These are phyloP conservation scores for Clitocybe nebularis DNA, from an alignment of 1,284 basidiomycete genomes.

Conservation along the genomic window DNA sequence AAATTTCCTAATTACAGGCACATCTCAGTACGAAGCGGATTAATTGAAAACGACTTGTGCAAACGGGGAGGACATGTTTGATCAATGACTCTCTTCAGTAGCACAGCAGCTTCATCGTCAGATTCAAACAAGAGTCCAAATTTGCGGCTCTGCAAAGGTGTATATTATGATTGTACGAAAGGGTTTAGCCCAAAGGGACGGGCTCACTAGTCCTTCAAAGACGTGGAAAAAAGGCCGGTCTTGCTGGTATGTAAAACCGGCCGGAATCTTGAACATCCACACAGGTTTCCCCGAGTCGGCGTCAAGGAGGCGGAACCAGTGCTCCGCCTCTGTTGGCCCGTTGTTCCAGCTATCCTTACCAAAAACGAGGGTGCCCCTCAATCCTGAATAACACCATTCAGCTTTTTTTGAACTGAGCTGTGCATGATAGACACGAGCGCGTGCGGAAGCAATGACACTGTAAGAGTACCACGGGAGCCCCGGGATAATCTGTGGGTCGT, in stretches of 20 bases:
- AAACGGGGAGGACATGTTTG: constrained; percentile 37
- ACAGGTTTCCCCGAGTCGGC: constrained; percentile 70
- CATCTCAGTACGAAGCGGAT: not conserved
- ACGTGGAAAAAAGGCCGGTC: constrained; percentile 93
- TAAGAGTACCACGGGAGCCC: constrained; percentile 21
- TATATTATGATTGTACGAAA: not conserved
- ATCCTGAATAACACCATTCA: constrained; percentile 71
- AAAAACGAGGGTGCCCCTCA: constrained; percentile 71
- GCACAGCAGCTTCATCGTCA: constrained; percentile 55
- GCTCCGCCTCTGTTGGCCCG: constrained; percentile 17
- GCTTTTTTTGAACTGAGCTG: constrained; percentile 39
- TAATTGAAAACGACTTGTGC: constrained; percentile 12
- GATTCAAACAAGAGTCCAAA: constrained; percentile 76
- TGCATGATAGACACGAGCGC: constrained; percentile 51
- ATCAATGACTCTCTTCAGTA: constrained; percentile 48
- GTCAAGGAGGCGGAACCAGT: constrained; percentile 72
- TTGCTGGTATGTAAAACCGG: constrained; percentile 76
- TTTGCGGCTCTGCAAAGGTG: constrained; percentile 58
- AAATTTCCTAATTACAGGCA: constrained; percentile 15
- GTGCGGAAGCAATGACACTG: constrained; percentile 19
- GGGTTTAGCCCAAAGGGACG: not conserved
- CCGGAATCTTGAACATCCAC: constrained; percentile 87
- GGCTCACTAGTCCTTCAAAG: constrained; percentile 73
- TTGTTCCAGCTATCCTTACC: constrained; percentile 46
- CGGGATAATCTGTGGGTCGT: constrained; percentile 16